Base-by-base conservation (phyloP, 495 filamentous ascomycete genomes). In the Xylaria telfairii region DNA sequence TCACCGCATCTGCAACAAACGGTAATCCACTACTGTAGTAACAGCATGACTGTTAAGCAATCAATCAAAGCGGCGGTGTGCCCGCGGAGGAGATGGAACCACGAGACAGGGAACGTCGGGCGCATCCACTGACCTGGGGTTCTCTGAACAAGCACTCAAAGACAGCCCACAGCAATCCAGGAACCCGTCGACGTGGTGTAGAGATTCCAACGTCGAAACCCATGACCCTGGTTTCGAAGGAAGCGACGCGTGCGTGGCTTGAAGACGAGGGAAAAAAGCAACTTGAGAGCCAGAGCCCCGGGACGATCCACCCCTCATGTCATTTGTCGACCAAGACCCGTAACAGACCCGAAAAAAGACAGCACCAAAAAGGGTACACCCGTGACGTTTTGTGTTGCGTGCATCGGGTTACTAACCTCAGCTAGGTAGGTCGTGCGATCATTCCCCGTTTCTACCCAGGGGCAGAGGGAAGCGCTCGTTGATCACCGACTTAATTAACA, bases 11-110 rank as follows among this genome's bases (percentile, higher is more conserved):
- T 57, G 44, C 53, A 69, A 73, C 72, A 67, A 69, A 62, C 46
- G 47, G 59, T 28, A 62, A 24, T 26, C 54, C 59, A 64, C 69
- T 68, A 19, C 30, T 59, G 56, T 59, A 59, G 56, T 59, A 74
- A 76, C 75, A 76, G 53, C 68, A 76, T 70, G 34, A 42, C 66
- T 59, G 64, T 56, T n/a, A 34, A 42, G 59, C 57, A 54, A 49
- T 56, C 59, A 73, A 72, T 57, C 72, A 59, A 76, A 78, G 76
- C 76, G 71, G 76, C 76, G 76, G 76, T 78, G 76, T 78, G 73
- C 70, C 70, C 19, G 15, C 59, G 44, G 30, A 57, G 65, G 24
- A 57, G 21, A 68, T 34, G 30, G 63, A 37, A 49, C 10, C 47
- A 67, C n/a, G 47, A 67, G 51, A 56, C 44, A 51, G 44, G 28